Evolutionary conservation across 2,329 filamentous ascomycete genomes (phyloP).

Genomic region (Knoxdaviesia proteae): DNA sequence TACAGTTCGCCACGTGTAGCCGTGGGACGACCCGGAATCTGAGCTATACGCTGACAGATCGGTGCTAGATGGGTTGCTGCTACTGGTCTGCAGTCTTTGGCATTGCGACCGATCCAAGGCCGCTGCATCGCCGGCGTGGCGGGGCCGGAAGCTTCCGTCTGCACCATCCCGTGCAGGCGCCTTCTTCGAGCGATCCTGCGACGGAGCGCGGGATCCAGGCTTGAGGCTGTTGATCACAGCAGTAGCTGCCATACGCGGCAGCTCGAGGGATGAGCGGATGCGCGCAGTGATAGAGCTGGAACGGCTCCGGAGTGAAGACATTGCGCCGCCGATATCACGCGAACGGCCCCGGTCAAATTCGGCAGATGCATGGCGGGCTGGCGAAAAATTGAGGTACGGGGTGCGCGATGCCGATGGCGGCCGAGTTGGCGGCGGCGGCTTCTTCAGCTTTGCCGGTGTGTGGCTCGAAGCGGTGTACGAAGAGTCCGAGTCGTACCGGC

Average conservation of each 20-base stretch:
- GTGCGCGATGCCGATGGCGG: conserved; percentile 4
- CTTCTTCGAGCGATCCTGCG: conserved; percentile 3
- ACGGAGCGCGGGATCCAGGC: background rate
- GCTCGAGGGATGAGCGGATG: conserved; percentile 3
- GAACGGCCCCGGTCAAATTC: background rate
- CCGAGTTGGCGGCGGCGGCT: background rate
- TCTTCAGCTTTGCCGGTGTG: conserved; percentile 1
- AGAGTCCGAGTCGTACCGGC: background rate
- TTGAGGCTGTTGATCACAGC: no score
- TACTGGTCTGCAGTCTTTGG: no score
- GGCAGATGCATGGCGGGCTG: background rate
- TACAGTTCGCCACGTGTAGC: no score
- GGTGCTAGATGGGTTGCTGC: no score
- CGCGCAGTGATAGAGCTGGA: conserved; percentile 3
- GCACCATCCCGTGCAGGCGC: conserved; percentile 3
- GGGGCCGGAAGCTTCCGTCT: conserved; percentile 2
- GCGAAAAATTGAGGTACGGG: conserved; percentile 2
- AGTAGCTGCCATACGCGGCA: background rate
- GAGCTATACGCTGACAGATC: no score
- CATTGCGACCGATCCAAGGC: background rate
- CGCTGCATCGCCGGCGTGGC: background rate
- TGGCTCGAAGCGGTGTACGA: background rate
- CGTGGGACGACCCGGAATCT: no score
- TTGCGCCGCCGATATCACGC: background rate
- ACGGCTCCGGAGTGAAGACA: conserved; percentile 1